Evolutionary conservation across 2,329 filamentous ascomycete genomes (phyloP).

Genomic region (Penicillium sp.): DNA sequence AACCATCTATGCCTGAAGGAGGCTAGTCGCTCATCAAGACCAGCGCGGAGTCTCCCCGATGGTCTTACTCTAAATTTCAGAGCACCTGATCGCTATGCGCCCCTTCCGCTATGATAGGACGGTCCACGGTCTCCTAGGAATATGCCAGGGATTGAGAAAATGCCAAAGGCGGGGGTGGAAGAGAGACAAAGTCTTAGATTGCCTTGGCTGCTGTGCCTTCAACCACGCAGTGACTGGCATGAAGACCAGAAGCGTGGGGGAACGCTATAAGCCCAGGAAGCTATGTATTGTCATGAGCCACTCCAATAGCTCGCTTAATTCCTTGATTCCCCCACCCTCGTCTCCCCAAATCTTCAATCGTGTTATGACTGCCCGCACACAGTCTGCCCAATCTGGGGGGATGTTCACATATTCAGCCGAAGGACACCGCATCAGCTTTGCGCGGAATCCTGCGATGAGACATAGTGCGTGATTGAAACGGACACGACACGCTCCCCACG

Average conservation of each 20-base stretch:
- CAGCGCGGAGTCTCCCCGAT: constrained; percentile 12
- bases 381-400: constrained; percentile 17
- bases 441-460: constrained; percentile 19
- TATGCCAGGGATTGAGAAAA: too few relatives aligned
- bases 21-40: constrained; percentile 2
- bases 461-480: constrained; percentile 24
- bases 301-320: constrained; percentile 17
- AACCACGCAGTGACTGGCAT: too few relatives aligned
- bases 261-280: constrained; percentile 9
- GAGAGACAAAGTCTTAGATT: too few relatives aligned
- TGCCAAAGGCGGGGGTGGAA: too few relatives aligned
- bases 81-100: not conserved
- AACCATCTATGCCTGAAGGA: constrained; percentile 1
- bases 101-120: not conserved
- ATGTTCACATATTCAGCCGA: constrained; percentile 18
- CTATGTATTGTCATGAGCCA: constrained; percentile 17
- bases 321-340: constrained; percentile 21
- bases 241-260: not conserved
- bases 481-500: constrained; percentile 23
- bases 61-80: constrained; percentile 4
- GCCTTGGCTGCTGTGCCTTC: too few relatives aligned
- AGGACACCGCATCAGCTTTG: constrained; percentile 13
- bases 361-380: constrained; percentile 20
- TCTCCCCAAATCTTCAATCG: constrained; percentile 20
- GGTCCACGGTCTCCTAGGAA: too few relatives aligned